Base-by-base conservation (phyloP, 441 rosid genomes). In the Arabidopsis lyrata region DNA sequence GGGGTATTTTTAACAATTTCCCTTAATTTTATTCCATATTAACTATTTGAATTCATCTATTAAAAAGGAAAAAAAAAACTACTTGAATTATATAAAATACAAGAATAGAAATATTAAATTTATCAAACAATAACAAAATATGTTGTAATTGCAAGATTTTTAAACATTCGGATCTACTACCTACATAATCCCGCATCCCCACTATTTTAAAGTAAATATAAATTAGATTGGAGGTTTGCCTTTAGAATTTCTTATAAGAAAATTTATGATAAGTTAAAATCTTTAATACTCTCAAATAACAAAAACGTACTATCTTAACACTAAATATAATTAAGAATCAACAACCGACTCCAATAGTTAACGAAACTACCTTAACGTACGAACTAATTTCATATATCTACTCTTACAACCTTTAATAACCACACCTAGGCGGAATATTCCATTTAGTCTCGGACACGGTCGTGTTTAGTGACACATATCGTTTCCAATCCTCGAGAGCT, bases 401-500 rank as follows among this genome's bases (percentile, higher is more conserved):
- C 29, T 12, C 56, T 31, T 48, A 34, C 45, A 8, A 18, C 44
- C 36, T 36, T 56, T 15, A 63, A 49, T 55, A 76, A 56, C 79
- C 75, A 63, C 79, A 76, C 54, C 3, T 70, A n/a, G 75, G 71
- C 29, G 75, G 79, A 76, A 76, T 70, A 70, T 76, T 70, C 79
- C 79, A 76, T 70, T 70, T 76, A 56, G 75, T 56, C 47, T 36
- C 66, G 47, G 79, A 36, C 50, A 70, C 75, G 24, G 66, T 70
- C 32, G 66, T 63, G 58, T 76, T 76, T 29, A n/a, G 22, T 50
- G 75, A 63, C 32, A 76, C 9, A 41, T 76, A 76, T 63, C 50
- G 67, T 68, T 54, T 86, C 99, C 98, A 95, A 77, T 95, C 96
- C 72, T 88, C 88, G 83, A 95, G 90, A 89, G 89, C 87, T 58